Evolutionary conservation across 805 yeast species (phyloP).

Genomic region (Nakazawaea ernobii): DNA sequence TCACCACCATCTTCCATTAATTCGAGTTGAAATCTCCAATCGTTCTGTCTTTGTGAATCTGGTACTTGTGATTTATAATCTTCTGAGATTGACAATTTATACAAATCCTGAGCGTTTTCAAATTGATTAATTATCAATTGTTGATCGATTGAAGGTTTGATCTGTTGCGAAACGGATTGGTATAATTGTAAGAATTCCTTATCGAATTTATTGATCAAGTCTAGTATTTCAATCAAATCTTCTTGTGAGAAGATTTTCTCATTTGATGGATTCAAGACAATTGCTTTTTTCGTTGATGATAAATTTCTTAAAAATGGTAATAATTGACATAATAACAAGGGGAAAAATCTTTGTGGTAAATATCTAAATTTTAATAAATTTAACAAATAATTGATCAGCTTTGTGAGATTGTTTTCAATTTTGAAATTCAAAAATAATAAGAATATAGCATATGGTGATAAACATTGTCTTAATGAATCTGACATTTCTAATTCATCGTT

Average conservation of each 20-base stretch:
- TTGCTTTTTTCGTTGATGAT: slow-evolving; percentile 12
- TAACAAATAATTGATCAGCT: slow-evolving; percentile 26
- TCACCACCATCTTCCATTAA: background rate
- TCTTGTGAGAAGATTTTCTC: slow-evolving; percentile 15
- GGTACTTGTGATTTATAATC: background rate
- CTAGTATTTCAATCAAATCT: slow-evolving; percentile 18
- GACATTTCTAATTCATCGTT: slow-evolving; percentile 31
- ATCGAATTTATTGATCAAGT: slow-evolving; percentile 20
- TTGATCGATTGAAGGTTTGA: background rate
- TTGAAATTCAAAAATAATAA: slow-evolving; percentile 39
- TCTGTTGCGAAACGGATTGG: background rate
- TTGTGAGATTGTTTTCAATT: slow-evolving; percentile 19
- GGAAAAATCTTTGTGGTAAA: slow-evolving; percentile 44
- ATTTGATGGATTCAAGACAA: background rate
- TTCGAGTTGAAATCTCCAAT: slow-evolving; percentile 16
- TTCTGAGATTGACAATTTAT: slow-evolving; percentile 14
- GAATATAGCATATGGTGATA: slow-evolving; percentile 68
- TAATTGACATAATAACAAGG: slow-evolving; percentile 44
- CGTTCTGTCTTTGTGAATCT: slow-evolving; percentile 4
- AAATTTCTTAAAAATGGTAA: slow-evolving; percentile 31
- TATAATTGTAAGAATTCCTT: slow-evolving; percentile 6
- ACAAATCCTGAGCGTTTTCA: slow-evolving; percentile 16
- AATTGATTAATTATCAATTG: slow-evolving; percentile 9
- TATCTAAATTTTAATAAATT: slow-evolving; percentile 44
- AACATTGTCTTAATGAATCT: slow-evolving; percentile 58